These are phyloP conservation scores for Heritiera littoralis DNA, from an alignment of 345 rosid genomes.

Conservation along the genomic window DNA sequence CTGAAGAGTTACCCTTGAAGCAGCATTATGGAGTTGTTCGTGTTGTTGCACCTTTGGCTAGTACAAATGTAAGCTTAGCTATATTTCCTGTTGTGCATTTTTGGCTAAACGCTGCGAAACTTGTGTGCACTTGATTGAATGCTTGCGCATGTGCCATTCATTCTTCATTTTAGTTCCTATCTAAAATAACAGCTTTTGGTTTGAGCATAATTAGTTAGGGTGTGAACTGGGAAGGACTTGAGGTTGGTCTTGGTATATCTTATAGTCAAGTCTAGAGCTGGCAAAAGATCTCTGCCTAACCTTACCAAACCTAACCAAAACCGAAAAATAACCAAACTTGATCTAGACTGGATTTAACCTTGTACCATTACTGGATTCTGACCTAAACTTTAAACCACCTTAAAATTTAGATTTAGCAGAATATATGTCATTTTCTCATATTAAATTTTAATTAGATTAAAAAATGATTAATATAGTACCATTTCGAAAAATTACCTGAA, in stretches of 20 bases:
- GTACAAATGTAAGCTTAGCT: slow-evolving; percentile 63
- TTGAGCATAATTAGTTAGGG: background rate
- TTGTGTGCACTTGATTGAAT: background rate
- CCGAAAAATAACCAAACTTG: background rate
- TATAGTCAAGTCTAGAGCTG: background rate
- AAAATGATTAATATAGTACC: background rate
- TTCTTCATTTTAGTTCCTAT: background rate
- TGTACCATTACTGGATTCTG: background rate
- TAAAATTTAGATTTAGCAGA: background rate
- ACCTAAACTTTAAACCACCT: background rate
- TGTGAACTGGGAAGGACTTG: background rate
- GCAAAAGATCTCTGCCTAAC: slow-evolving; percentile 7
- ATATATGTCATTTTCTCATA: background rate
- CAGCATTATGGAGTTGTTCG: slow-evolving; percentile 68
- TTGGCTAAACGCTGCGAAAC: slow-evolving; percentile 5
- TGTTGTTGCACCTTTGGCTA: slow-evolving; percentile 82
- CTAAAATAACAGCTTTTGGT: background rate
- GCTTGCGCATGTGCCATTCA: background rate
- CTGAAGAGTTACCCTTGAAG: slow-evolving; percentile 71
- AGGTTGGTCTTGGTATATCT: background rate
- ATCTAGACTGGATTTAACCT: background rate
- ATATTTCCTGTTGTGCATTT: slow-evolving; percentile 9
- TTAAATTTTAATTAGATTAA: background rate
- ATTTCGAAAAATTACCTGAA: background rate
- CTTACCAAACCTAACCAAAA: background rate